Percentiles rank a stretch among this genome's conserved stretches.
These are phyloP conservation scores for Phascolomyces articulosus DNA, from an alignment of 371 early-diverging fungal species.

Conservation along the genomic window DNA sequence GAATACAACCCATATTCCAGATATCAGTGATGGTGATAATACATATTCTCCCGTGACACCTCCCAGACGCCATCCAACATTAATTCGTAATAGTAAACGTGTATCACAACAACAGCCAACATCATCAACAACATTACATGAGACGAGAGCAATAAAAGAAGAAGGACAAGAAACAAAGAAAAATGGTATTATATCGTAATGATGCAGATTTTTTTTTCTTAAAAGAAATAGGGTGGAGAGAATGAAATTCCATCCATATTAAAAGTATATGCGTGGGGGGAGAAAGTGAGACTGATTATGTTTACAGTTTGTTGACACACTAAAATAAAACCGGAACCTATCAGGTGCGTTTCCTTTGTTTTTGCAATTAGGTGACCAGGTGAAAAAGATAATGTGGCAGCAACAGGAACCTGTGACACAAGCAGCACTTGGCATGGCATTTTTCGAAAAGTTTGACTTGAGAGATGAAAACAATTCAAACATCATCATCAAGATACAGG, in stretches of 20 bases:
- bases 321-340: constrained; percentile 6
- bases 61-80: background rate
- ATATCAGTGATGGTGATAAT: background rate
- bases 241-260: no score
- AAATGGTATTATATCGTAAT: no score
- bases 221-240: no score
- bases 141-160: background rate
- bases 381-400: constrained; percentile 44
- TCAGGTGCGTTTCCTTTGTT: constrained; percentile 33
- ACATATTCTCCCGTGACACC: background rate
- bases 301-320: background rate
- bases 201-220: background rate
- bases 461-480: background rate
- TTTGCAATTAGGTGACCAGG: constrained; percentile 50
- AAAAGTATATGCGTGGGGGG: background rate
- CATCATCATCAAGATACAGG: constrained; percentile 55
- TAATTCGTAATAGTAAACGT: background rate
- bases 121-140: background rate
- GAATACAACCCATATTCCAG: no score
- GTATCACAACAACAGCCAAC: background rate
- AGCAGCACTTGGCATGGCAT: constrained; percentile 44
- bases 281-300: background rate
- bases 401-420: constrained; percentile 39
- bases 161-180: background rate
- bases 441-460: constrained; percentile 52